Percentiles rank a stretch among this genome's conserved stretches.
Evolutionary conservation across 1,284 basidiomycete genomes (phyloP).

Genomic region (Papiliotrema flavescens): DNA sequence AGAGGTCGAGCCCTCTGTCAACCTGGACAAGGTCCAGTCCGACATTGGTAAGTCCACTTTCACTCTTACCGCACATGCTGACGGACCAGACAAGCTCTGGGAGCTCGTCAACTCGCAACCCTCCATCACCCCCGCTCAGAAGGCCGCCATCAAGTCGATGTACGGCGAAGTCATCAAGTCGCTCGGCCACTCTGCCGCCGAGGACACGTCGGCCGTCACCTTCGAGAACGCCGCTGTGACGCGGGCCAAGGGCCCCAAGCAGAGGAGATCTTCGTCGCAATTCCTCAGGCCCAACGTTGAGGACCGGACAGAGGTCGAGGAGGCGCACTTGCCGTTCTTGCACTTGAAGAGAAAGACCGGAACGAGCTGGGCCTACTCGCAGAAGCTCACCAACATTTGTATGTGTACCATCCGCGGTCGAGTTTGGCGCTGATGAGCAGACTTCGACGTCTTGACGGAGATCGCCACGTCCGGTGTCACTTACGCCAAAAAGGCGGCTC

Average conservation of each 20-base stretch:
- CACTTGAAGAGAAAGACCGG: constrained; percentile 98
- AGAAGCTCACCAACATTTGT: constrained; percentile 87
- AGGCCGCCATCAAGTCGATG: constrained; percentile 92
- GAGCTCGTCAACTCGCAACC: constrained; percentile 95
- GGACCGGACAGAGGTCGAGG: constrained; percentile 68
- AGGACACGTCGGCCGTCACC: constrained; percentile 4
- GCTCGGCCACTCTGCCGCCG: constrained; percentile 64
- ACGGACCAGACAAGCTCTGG: constrained; percentile 72
- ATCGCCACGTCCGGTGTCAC: constrained; percentile 97
- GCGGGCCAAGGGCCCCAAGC: constrained; percentile 38
- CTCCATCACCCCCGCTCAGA: constrained; percentile 93
- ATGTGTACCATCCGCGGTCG: neutral
- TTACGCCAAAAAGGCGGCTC: constrained; percentile 97
- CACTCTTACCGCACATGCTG: neutral
- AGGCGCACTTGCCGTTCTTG: constrained; percentile 88
- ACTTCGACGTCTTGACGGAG: constrained; percentile 94
- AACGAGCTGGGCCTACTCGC: constrained; percentile 90
- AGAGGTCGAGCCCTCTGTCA: constrained; percentile 72
- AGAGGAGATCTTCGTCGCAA: constrained; percentile 81
- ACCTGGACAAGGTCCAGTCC: constrained; percentile 94
- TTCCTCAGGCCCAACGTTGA: constrained; percentile 84
- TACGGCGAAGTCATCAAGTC: constrained; percentile 88
- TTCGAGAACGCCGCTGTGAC: constrained; percentile 24
- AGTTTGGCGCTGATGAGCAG: constrained; percentile 7
- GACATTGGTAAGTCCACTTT: constrained; percentile 60